phyloP scores from a whole-genome alignment of 2,329 filamentous ascomycete genomes.

The Coleophoma crateriformis region DNA sequence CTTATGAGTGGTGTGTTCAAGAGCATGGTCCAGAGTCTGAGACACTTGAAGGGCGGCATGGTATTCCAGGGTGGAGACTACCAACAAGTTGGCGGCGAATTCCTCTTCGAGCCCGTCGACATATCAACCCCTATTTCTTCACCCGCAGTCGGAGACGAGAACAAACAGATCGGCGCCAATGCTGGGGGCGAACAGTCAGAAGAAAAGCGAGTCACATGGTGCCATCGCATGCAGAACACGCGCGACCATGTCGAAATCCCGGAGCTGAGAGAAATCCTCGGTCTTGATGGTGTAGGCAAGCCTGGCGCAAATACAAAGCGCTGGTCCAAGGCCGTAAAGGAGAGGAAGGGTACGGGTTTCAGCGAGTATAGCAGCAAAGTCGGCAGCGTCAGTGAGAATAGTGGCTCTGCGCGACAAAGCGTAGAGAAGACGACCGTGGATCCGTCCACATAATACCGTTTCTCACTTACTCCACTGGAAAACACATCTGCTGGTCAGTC shows the following conservation, averaged over 20 bases:
- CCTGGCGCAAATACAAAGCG: slow-evolving; percentile 34
- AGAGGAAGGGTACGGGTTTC: slow-evolving; percentile 47
- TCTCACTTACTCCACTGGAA: too few relatives aligned
- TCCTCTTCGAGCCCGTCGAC: slow-evolving; percentile 27
- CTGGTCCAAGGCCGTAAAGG: slow-evolving; percentile 39
- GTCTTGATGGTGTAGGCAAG: slow-evolving; percentile 39
- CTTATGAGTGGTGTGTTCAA: slow-evolving; percentile 30
- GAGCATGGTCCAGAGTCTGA: slow-evolving; percentile 39
- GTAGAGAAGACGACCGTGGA: background rate
- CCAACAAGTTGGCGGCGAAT: slow-evolving; percentile 42
- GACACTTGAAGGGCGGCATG: slow-evolving; percentile 29
- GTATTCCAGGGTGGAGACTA: slow-evolving; percentile 44
- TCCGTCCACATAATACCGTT: too few relatives aligned
- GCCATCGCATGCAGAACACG: slow-evolving; percentile 75
- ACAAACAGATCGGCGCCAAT: slow-evolving; percentile 7
- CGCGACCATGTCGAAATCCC: slow-evolving; percentile 70
- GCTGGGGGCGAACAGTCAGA: slow-evolving; percentile 24
- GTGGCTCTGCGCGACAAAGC: background rate
- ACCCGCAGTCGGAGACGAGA: slow-evolving; percentile 4
- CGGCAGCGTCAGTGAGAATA: background rate
- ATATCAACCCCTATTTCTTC: slow-evolving; percentile 11
- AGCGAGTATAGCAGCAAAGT: slow-evolving; percentile 20
- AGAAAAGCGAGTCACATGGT: slow-evolving; percentile 67
- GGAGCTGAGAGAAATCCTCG: slow-evolving; percentile 58
- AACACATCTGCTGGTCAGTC: too few relatives aligned